A percentile compares a stretch with the other conserved stretches of the same genome.
Conservation (phyloP, 768 basidiomycete genomes). For the Trametes meyenii region DNA sequence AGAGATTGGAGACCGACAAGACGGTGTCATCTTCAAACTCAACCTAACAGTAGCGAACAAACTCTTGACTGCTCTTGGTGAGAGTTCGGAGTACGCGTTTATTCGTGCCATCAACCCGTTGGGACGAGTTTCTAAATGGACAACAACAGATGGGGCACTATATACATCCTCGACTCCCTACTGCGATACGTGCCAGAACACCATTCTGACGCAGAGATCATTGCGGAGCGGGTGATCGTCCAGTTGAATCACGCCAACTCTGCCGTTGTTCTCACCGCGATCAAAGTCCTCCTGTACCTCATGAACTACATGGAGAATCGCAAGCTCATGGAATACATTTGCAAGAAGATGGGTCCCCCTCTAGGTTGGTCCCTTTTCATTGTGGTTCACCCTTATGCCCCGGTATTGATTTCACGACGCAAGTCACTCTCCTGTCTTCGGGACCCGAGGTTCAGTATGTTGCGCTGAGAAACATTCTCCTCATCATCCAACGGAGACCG, state of each 20-base stretch:
- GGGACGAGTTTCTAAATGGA: neutral
- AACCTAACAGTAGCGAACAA: conserved; percentile 89
- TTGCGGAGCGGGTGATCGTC: conserved; percentile 94
- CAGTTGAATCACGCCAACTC: conserved; percentile 98
- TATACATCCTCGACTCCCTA: conserved; percentile 94
- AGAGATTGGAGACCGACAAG: conserved; percentile 95
- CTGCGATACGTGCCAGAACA: conserved; percentile 92
- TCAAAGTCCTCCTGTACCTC: conserved; percentile 92
- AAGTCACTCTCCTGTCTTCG: conserved; percentile 94
- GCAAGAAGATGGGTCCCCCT: conserved; percentile 98
- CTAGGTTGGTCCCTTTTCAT: conserved; percentile 57
- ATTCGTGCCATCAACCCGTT: neutral
- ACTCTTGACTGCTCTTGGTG: conserved; percentile 85
- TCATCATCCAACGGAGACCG: conserved; percentile 95
- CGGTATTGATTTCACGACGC: conserved; percentile 1
- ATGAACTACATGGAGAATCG: conserved; percentile 99
- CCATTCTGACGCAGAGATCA: conserved; percentile 85
- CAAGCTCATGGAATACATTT: conserved; percentile 82
- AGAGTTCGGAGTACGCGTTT: conserved; percentile 91
- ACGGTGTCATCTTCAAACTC: conserved; percentile 90
- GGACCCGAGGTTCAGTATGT: conserved; percentile 99
- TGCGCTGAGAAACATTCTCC: conserved; percentile 91
- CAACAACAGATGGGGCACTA: conserved; percentile 88
- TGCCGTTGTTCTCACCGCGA: conserved; percentile 97
- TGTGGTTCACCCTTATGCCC: neutral